Evolutionary conservation across 371 early-diverging fungal species (phyloP), one percentile per base, ranked within the genome.

Genomic region (Mucor sp.): DNA sequence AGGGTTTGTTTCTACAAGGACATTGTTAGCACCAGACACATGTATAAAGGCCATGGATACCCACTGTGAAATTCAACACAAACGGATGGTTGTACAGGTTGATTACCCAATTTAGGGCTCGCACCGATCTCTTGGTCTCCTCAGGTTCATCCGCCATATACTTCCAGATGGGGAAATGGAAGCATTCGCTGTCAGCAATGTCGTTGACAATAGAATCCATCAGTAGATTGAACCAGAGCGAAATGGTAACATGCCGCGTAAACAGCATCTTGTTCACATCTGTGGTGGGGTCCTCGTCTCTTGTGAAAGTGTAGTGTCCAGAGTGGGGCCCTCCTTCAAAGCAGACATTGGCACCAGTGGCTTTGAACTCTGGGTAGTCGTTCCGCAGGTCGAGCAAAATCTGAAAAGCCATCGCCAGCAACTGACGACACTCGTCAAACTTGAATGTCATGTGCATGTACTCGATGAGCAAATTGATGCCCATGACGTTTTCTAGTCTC

Each of bases 401-500:
- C 25, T 72, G 58, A 41, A 48, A 62, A 2, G 62, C 68, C 21
- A 72, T 50, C 0, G 50, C 15, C 9, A 65, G 27, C 21, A 68
- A 41, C 6, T 23, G 56, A 32, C 50, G 33, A 15, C 58, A 63
- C 19, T 72, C 72, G 0, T n/a, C 8, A 19, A 62, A 62, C 7
- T 58, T 61, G 4, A 72, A 27, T 1, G 65, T 61, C 21, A 62
- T 68, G n/a, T 65, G 68, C 35, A 64, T 28, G 27, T 72, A 68
- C 27, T 56, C 33, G 5, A 32, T 23, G 0, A 72, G 41, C 6
- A 72, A 15, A 17, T 64, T 60, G 53, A 68, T 53, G 8, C 50
- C 60, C 12, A 65, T 53, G 5, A 65, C 43, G 56, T 72, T 72
- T 53, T 72, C 72, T 21, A 72, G 32, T 12, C 67, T 32, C 33